Percentiles rank a stretch among this genome's conserved stretches.
Evolutionary conservation across 2,329 filamentous ascomycete species (phyloP).

Genomic region (Neopestalotiopsis clavispora): DNA sequence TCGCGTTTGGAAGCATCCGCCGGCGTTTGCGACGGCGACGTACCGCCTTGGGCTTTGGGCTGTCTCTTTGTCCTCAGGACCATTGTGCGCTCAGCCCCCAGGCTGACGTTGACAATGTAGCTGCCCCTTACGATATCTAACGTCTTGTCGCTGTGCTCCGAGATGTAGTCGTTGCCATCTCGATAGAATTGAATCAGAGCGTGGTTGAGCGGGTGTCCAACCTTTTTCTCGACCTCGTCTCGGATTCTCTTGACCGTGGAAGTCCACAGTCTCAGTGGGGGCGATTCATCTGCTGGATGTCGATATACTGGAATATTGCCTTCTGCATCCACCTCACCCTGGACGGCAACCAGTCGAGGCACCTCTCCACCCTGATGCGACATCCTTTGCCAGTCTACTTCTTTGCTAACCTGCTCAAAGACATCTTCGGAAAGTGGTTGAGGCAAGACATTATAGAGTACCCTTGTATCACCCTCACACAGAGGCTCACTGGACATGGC

Average conservation of each 20-base stretch:
- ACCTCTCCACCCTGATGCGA: conserved; percentile 90
- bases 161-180: conserved; percentile 88
- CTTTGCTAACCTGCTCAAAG: conserved; percentile 73
- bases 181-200: conserved; percentile 93
- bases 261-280: conserved; percentile 78
- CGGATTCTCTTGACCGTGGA: conserved; percentile 73
- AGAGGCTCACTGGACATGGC: conserved; percentile 54
- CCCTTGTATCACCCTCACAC: conserved; percentile 80
- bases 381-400: conserved; percentile 91
- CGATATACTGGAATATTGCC: conserved; percentile 89
- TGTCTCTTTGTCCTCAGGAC: conserved; percentile 80
- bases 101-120: conserved; percentile 88
- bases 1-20: conserved; percentile 47
- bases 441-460: conserved; percentile 74
- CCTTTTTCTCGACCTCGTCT: conserved; percentile 67
- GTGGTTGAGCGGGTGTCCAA: conserved; percentile 87
- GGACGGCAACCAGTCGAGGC: conserved; percentile 87
- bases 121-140: conserved; percentile 83
- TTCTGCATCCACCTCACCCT: conserved; percentile 72
- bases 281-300: conserved; percentile 88
- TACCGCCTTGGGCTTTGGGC: conserved; percentile 25
- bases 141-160: conserved; percentile 96
- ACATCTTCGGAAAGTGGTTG: conserved; percentile 57
- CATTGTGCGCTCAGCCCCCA: conserved; percentile 94
- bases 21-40: conserved; percentile 19